Conservation (phyloP, 2,329 filamentous ascomycete genomes). For the Shiraia sp. region DNA sequence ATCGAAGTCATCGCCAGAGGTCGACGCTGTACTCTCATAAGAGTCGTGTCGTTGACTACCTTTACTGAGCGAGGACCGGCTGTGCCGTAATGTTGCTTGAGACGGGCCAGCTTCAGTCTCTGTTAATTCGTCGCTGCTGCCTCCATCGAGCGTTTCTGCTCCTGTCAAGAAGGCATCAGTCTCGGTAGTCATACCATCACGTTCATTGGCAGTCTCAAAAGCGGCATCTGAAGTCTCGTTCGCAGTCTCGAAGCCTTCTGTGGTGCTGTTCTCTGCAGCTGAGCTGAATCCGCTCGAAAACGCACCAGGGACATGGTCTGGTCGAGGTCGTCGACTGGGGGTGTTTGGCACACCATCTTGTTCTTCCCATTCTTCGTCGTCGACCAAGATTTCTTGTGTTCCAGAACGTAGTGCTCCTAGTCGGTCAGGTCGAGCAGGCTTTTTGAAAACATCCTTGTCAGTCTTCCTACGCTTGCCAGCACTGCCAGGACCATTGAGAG, state of each 20-base stretch:
- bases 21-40: conserved; percentile 86
- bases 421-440: conserved; percentile 70
- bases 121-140: conserved; percentile 78
- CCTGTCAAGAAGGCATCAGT: conserved; percentile 95
- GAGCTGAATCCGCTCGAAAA: conserved; percentile 40
- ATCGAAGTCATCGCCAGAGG: conserved; percentile 75
- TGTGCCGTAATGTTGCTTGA: conserved; percentile 33
- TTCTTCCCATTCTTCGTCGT: conserved; percentile 86
- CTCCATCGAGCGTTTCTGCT: conserved; percentile 70
- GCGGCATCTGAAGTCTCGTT: conserved; percentile 69
- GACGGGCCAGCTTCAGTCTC: conserved; percentile 72
- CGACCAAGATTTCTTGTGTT: conserved; percentile 76
- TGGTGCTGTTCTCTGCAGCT: conserved; percentile 48
- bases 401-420: conserved; percentile 74
- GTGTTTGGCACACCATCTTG: conserved; percentile 62
- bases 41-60: conserved; percentile 63
- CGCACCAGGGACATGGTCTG: conserved; percentile 33
- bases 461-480: conserved; percentile 61
- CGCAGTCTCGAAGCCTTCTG: conserved; percentile 77
- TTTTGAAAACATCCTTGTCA: conserved; percentile 69
- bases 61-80: conserved; percentile 51
- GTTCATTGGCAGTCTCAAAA: conserved; percentile 78
- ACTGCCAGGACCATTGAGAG: conserved; percentile 50
- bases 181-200: conserved; percentile 69
- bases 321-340: conserved; percentile 53